Evolutionary conservation across 306 rosid genomes (phyloP).

Genomic region (Cucurbita moschata): DNA sequence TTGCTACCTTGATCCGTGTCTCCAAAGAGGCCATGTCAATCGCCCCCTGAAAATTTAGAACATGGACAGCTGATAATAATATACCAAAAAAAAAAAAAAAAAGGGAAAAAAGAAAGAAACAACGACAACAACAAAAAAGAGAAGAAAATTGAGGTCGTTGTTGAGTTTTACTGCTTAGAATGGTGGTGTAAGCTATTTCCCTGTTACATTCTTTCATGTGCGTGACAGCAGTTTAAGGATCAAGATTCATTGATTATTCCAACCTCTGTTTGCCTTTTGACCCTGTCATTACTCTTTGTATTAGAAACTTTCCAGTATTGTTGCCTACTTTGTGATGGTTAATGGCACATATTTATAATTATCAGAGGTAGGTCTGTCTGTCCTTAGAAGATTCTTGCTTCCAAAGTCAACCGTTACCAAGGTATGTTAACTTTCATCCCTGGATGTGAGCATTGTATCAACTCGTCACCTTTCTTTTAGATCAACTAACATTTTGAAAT

Average conservation of each 20-base stretch:
- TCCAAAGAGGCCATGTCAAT: no score
- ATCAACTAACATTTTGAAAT: constrained; percentile 30
- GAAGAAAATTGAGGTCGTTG: not conserved
- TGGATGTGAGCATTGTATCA: not conserved
- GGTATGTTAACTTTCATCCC: constrained; percentile 40
- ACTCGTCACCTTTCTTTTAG: constrained; percentile 11
- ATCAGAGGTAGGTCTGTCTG: constrained; percentile 86
- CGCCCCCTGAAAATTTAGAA: no score
- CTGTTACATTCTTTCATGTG: not conserved
- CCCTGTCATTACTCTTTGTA: not conserved
- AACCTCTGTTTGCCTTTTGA: not conserved
- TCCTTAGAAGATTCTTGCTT: constrained; percentile 77
- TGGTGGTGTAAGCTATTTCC: not conserved
- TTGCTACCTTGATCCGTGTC: no score
- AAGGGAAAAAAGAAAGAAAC: not conserved
- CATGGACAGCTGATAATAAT: no score
- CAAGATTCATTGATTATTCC: not conserved
- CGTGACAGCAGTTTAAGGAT: not conserved
- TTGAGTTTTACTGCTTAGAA: not conserved
- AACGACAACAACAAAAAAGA: no score
- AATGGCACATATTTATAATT: constrained; percentile 18
- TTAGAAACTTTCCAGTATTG: not conserved
- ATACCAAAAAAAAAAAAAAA: not conserved
- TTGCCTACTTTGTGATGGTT: not conserved
- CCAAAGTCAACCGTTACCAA: constrained; percentile 41